phyloP scores from a whole-genome alignment of 1,284 basidiomycete genomes.

The Apiotrichum mycotoxinovorans region DNA sequence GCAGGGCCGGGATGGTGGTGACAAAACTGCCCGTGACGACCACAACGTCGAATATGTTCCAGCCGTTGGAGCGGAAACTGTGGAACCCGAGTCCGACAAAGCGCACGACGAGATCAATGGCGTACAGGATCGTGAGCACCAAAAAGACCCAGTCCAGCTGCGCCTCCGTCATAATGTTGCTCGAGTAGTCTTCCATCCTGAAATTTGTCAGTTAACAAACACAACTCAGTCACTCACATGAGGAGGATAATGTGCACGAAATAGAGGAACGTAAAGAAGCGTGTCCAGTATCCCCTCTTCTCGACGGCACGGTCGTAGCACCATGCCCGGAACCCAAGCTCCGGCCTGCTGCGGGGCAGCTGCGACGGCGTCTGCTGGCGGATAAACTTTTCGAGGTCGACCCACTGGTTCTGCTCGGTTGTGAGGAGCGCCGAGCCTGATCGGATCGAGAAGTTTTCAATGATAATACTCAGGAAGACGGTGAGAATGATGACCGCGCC shows the following conservation, averaged over 20 bases:
- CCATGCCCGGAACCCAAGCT: constrained; percentile 63
- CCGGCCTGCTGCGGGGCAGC: constrained; percentile 42
- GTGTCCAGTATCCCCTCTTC: constrained; percentile 93
- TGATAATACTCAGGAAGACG: constrained; percentile 87
- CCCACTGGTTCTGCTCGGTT: constrained; percentile 89
- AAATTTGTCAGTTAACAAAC: constrained; percentile 16
- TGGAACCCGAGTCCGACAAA: constrained; percentile 78
- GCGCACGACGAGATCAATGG: constrained; percentile 73
- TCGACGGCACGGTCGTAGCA: constrained; percentile 86
- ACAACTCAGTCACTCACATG: constrained; percentile 59
- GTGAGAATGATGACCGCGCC: constrained; percentile 88
- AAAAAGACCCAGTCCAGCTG: constrained; percentile 77
- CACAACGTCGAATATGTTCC: constrained; percentile 87
- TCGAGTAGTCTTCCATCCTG: constrained; percentile 76
- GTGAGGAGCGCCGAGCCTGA: constrained; percentile 82
- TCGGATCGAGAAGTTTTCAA: constrained; percentile 83
- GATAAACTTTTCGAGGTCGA: constrained; percentile 85
- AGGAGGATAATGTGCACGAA: constrained; percentile 78
- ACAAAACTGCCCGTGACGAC: constrained; percentile 77
- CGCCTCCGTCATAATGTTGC: constrained; percentile 58
- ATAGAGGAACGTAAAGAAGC: constrained; percentile 76
- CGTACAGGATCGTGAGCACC: constrained; percentile 67
- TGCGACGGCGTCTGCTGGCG: constrained; percentile 79
- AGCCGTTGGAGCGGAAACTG: constrained; percentile 81
- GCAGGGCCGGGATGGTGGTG: constrained; percentile 73